Conservation (phyloP, 176 grass and related monocot genomes). For the Poa annua region DNA sequence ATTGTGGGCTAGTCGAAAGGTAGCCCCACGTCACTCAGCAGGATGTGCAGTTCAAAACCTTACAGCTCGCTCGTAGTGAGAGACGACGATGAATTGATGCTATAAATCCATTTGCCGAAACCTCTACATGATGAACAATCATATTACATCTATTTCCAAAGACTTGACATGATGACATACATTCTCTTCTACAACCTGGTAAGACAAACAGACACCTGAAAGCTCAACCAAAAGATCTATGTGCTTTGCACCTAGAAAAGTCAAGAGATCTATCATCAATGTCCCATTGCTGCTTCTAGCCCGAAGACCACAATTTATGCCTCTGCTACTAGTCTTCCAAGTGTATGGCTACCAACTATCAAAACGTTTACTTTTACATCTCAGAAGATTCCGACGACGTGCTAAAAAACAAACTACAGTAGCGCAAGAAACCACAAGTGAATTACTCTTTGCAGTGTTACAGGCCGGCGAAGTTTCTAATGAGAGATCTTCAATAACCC, state of each 20-base stretch:
- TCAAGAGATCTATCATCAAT: not conserved
- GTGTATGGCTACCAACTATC: not conserved
- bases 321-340: not conserved
- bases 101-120: not conserved
- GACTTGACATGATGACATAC: not conserved
- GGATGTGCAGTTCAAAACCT: not conserved
- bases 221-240: not conserved
- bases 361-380: no score
- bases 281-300: not conserved
- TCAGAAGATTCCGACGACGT: no score
- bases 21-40: not conserved
- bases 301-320: not conserved
- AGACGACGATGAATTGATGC: not conserved
- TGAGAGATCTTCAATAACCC: conserved; percentile 63
- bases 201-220: not conserved
- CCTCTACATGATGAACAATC: not conserved
- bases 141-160: not conserved
- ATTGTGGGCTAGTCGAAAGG: no score
- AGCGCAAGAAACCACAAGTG: not conserved
- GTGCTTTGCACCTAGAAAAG: no score
- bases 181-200: not conserved
- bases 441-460: not conserved
- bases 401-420: not conserved
- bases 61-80: not conserved
- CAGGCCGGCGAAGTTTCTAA: not conserved